Percentiles rank a stretch among this genome's conserved stretches.
Evolutionary conservation across 495 filamentous ascomycete genomes (phyloP).

Genomic region (Chaetomium tenue): DNA sequence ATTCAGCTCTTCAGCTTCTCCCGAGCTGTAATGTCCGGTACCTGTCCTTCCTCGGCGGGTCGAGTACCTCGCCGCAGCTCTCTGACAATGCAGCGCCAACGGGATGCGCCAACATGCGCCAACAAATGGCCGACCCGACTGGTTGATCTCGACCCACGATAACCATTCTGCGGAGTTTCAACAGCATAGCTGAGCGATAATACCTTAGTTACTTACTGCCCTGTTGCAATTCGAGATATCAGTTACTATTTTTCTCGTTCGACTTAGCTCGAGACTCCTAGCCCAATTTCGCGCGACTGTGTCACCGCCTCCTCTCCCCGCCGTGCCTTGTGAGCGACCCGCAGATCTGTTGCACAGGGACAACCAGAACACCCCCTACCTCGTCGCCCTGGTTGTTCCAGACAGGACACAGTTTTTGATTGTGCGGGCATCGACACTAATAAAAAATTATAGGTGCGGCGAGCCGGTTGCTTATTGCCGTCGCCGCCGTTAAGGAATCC

Average conservation of each 20-base stretch:
- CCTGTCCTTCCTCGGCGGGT: background rate
- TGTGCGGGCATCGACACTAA: background rate
- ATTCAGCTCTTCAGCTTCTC: background rate
- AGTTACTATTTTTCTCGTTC: background rate
- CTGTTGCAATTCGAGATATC: background rate
- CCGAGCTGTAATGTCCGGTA: background rate
- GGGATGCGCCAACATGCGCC: background rate
- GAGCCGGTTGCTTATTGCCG: background rate
- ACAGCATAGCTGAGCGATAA: background rate
- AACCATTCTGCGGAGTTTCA: background rate
- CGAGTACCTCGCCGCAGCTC: conserved; percentile 1
- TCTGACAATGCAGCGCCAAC: conserved; percentile 9
- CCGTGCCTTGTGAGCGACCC: background rate
- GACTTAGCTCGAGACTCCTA: background rate
- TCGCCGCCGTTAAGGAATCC: background rate
- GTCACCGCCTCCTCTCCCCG: conserved; percentile 3
- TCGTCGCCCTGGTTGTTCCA: background rate
- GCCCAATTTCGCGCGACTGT: conserved; percentile 1
- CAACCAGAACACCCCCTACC: background rate
- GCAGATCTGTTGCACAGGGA: conserved; percentile 6
- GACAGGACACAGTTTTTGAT: background rate
- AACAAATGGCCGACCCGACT: background rate
- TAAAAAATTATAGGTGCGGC: background rate
- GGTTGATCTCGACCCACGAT: background rate
- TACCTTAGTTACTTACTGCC: background rate